phyloP scores from a whole-genome alignment of 2,329 filamentous ascomycete genomes.

The Fusarium secorum region DNA sequence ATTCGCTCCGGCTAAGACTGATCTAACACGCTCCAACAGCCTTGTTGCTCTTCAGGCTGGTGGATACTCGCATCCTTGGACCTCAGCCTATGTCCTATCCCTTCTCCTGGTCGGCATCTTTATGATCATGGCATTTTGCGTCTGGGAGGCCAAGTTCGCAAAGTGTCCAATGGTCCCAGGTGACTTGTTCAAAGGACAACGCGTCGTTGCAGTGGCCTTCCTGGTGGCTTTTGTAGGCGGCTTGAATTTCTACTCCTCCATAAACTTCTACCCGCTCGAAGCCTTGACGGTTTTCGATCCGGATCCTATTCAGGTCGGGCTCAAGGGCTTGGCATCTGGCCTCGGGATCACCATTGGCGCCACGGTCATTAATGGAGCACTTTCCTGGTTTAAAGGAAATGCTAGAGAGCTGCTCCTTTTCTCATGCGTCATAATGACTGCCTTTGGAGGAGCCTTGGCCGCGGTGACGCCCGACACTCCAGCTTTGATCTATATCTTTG shows the following conservation, averaged over 20 bases:
- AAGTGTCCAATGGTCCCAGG: neutral
- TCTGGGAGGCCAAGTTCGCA: neutral
- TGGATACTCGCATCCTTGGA: neutral
- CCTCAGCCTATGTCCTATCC: neutral
- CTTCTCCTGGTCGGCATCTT: neutral
- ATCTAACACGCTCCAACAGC: neutral
- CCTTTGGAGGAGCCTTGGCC: neutral
- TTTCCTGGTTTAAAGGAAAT: neutral
- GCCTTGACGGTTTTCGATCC: neutral
- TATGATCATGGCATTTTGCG: neutral
- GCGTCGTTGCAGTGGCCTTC: neutral
- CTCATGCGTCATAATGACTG: neutral
- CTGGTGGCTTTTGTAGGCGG: neutral
- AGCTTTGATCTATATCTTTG: neutral
- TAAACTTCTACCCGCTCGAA: neutral
- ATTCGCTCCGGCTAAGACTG: rapidly evolving
- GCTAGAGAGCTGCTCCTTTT: neutral
- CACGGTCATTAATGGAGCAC: neutral
- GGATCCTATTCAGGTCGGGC: neutral
- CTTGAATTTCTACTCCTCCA: neutral
- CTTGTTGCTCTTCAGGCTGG: neutral
- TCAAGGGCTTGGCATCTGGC: neutral
- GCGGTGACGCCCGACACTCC: neutral
- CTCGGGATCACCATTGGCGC: neutral
- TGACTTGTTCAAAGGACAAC: neutral